Percentiles rank a stretch among this genome's conserved stretches.
phyloP scores from a whole-genome alignment of 768 basidiomycete genomes.

The Suillus discolor region DNA sequence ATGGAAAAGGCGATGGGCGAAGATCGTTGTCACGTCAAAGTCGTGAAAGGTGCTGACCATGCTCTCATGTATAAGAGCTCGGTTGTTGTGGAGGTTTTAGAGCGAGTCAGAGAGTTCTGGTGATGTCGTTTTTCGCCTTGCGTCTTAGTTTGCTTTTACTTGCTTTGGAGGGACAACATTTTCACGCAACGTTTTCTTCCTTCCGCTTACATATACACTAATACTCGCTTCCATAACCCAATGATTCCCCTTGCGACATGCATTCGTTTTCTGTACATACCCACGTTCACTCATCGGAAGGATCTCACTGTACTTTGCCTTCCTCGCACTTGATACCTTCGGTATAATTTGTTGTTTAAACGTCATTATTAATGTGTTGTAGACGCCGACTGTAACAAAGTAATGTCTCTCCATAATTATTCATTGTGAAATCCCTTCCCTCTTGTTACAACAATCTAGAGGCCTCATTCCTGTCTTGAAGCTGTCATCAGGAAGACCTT shows the following conservation, averaged over 20 bases:
- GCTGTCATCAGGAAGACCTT: not conserved
- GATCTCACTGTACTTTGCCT: slow-evolving; percentile 31
- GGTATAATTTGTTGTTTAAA: slow-evolving; percentile 35
- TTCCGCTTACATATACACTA: slow-evolving; percentile 12
- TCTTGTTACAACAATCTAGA: not conserved
- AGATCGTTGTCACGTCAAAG: slow-evolving; percentile 73
- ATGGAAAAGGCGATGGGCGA: slow-evolving; percentile 85
- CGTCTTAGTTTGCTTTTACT: slow-evolving; percentile 12
- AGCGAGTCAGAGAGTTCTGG: slow-evolving; percentile 66
- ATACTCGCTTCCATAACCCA: not conserved
- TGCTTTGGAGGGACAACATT: slow-evolving; percentile 21
- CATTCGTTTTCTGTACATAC: slow-evolving; percentile 25
- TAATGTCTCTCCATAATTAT: not conserved
- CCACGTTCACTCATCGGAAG: slow-evolving; percentile 23
- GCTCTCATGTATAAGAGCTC: slow-evolving; percentile 90
- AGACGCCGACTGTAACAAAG: slow-evolving; percentile 16
- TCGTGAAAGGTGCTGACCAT: slow-evolving; percentile 89
- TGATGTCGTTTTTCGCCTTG: slow-evolving; percentile 18
- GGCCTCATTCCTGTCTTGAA: not conserved
- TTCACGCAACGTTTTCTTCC: slow-evolving; percentile 15
- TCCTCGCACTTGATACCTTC: slow-evolving; percentile 27
- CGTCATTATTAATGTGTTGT: slow-evolving; percentile 33
- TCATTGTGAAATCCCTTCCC: not conserved
- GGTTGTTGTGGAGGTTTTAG: slow-evolving; percentile 85
- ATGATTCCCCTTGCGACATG: slow-evolving; percentile 10